Conservation (phyloP, 805 yeast species). For the Monosporozyma yasuniensis region DNA sequence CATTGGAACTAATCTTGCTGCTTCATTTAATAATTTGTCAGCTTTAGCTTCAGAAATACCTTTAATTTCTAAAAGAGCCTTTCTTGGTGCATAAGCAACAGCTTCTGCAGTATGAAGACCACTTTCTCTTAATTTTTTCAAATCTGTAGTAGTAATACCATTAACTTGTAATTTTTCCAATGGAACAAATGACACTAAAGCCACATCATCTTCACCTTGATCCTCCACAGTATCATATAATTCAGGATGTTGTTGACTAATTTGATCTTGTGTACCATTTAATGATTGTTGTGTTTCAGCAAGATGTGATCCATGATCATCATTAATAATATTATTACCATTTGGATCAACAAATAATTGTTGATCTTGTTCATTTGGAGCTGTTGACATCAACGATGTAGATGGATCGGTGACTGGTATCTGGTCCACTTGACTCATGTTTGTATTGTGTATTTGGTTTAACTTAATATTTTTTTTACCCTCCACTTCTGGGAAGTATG, state of each 20-base stretch:
- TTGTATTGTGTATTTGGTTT: not conserved
- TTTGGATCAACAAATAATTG: not conserved
- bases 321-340: not conserved
- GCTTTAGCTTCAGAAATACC: slow-evolving; percentile 97
- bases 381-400: slow-evolving; percentile 18
- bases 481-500: not conserved
- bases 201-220: slow-evolving; percentile 43
- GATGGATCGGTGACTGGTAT: not conserved
- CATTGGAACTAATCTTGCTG: slow-evolving; percentile 81
- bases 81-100: slow-evolving; percentile 86
- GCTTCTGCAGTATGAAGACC: slow-evolving; percentile 88
- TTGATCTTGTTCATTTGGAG: slow-evolving; percentile 18
- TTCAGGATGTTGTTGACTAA: not conserved
- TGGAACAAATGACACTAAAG: slow-evolving; percentile 30
- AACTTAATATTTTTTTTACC: not conserved
- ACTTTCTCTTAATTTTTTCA: slow-evolving; percentile 68
- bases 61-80: slow-evolving; percentile 64
- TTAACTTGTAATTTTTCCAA: slow-evolving; percentile 48
- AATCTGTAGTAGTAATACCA: slow-evolving; percentile 75
- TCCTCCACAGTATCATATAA: slow-evolving; percentile 1
- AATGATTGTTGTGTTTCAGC: slow-evolving; percentile 3
- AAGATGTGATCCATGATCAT: not conserved
- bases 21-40: slow-evolving; percentile 71
- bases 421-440: slow-evolving; percentile 6
- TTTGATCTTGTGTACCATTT: not conserved